Evolutionary conservation across 2,329 filamentous ascomycete genomes (phyloP).

Genomic region (Diaporthe sp.): DNA sequence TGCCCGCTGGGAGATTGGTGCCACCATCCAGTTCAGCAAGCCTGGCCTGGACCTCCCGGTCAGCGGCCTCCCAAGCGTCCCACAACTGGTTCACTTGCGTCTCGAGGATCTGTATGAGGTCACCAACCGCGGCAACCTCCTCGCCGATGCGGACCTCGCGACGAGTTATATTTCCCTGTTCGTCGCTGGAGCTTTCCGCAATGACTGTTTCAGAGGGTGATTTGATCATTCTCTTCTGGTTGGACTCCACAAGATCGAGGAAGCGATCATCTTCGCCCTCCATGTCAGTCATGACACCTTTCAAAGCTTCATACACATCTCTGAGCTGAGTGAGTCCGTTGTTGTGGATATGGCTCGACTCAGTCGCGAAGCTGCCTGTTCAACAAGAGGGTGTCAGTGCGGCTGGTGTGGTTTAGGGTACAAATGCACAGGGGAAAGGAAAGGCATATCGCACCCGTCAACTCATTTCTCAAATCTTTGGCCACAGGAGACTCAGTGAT

Average conservation of each 20-base stretch:
- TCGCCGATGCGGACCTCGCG: constrained; percentile 27
- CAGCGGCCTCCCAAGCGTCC: constrained; percentile 54
- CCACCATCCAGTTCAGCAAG: constrained; percentile 30
- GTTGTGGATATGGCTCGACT: constrained; percentile 32
- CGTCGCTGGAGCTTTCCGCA: background rate
- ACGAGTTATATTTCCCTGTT: background rate
- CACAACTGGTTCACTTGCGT: constrained; percentile 42
- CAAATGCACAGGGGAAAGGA: background rate
- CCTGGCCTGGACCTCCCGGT: constrained; percentile 56
- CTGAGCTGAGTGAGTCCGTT: constrained; percentile 6
- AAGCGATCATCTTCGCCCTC: constrained; percentile 20
- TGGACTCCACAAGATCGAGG: constrained; percentile 22
- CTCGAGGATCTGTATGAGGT: constrained; percentile 41
- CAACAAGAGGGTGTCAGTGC: background rate
- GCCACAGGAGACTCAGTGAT: constrained; percentile 2
- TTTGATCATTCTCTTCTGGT: constrained; percentile 31
- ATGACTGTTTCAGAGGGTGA: constrained; percentile 23
- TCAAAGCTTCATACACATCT: constrained; percentile 18
- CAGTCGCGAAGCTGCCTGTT: constrained; percentile 26
- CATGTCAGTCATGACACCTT: background rate
- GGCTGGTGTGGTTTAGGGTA: background rate
- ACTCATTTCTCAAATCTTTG: constrained; percentile 26
- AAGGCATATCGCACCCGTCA: background rate
- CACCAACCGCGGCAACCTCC: constrained; percentile 38
- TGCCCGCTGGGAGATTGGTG: background rate